Base-by-base conservation (phyloP, 371 early-diverging fungal species). In the Dichotomocladium elegans region DNA sequence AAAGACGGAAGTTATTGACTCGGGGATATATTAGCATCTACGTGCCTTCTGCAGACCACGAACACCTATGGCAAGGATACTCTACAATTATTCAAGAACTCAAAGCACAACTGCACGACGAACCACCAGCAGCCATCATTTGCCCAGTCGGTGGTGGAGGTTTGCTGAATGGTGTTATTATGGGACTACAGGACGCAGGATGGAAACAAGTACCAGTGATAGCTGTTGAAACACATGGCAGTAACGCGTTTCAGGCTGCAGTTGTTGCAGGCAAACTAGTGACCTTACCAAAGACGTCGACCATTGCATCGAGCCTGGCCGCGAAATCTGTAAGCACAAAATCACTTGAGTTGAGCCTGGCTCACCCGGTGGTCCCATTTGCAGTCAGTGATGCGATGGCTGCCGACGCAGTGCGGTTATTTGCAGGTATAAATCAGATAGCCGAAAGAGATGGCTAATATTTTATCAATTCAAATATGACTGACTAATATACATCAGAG, bases 61-160 rank as follows among this genome's bases (percentile, higher is more conserved):
- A 66, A 1, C 67, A 76, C 34, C 68, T 83, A 8, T 79, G 85
- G 72, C 70, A 81, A 10, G 89, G 87, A 2, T 74, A 87, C 51
- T 73, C 83, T 0, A 80, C 82, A 28, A 74, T 89, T 40, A 56
- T 84, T 0, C 61, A 77, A n/a, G 89, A 89, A 61, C 63, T 89
- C 27, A 78, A 79, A 51, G 54, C 72, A 14, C 89, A 89, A 54
- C 55, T 86, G 28, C 72, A 67, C 19, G 72, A 74, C 17, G 61
- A 64, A 24, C 72, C 79, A 3, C 89, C 89, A 6, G 81, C 82
- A 24, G 89, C 81, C 4, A 78, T 89, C 25, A 63, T 89, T 22
- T 79, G 82, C 30, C 71, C 82, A 5, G 87, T 89, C 2, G 89
- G 89, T 6, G 87, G 89, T 26, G 89, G 89, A 9, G 89, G 86